phyloP scores from a whole-genome alignment of 2,329 filamentous ascomycete genomes.

The Cladophialophora immunda region DNA sequence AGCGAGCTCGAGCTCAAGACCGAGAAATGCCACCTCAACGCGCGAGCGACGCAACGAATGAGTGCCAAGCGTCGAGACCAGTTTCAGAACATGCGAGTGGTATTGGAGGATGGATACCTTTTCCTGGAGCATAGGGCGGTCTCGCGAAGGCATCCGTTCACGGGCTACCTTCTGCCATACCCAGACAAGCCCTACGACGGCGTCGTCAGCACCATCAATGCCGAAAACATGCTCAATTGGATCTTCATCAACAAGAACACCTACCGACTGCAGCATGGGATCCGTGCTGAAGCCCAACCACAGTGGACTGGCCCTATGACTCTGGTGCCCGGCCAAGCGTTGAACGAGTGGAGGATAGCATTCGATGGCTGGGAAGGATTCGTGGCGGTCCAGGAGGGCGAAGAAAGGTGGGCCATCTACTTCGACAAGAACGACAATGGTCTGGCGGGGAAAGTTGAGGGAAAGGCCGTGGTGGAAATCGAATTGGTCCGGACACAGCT shows the following conservation, averaged over 20 bases:
- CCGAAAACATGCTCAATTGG: slow-evolving; percentile 67
- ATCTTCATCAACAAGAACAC: slow-evolving; percentile 70
- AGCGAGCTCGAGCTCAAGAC: slow-evolving; percentile 28
- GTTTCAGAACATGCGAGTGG: slow-evolving; percentile 24
- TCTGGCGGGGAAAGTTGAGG: slow-evolving; percentile 56
- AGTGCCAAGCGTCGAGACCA: slow-evolving; percentile 24
- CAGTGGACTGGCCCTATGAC: slow-evolving; percentile 74
- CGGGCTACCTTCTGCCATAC: slow-evolving; percentile 49
- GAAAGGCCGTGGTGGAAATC: slow-evolving; percentile 62
- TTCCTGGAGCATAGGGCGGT: slow-evolving; percentile 17
- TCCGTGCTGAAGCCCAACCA: slow-evolving; percentile 73
- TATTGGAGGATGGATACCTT: slow-evolving; percentile 26
- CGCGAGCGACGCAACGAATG: slow-evolving; percentile 26
- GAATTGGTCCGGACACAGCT: slow-evolving; percentile 52
- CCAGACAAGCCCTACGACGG: slow-evolving; percentile 31
- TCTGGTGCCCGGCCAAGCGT: slow-evolving; percentile 63
- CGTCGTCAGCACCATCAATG: slow-evolving; percentile 35
- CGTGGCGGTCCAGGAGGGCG: slow-evolving; percentile 51
- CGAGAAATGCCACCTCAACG: slow-evolving; percentile 34
- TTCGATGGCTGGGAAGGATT: slow-evolving; percentile 49
- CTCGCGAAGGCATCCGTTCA: slow-evolving; percentile 25
- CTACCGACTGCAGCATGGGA: slow-evolving; percentile 68
- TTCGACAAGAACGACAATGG: slow-evolving; percentile 54
- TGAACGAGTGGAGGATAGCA: slow-evolving; percentile 42
- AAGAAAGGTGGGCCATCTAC: slow-evolving; percentile 53